These are phyloP conservation scores for Backusella westeae DNA, from an alignment of 192 early-diverging fungal species.

Conservation along the genomic window DNA sequence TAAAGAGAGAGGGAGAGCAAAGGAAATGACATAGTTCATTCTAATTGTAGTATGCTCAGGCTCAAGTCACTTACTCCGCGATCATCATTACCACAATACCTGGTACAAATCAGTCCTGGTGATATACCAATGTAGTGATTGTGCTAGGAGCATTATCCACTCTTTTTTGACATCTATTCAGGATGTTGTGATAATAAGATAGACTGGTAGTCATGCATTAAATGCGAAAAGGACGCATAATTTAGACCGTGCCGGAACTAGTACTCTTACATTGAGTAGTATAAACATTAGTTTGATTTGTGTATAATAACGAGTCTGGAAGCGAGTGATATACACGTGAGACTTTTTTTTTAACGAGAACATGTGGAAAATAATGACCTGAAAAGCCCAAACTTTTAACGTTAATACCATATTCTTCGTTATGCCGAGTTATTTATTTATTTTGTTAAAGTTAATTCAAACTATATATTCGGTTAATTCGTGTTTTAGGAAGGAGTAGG, in stretches of 20 bases:
- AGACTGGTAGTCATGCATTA: background rate
- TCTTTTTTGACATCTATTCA: background rate
- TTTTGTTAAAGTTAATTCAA: background rate
- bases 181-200: background rate
- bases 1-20: background rate
- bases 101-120: slow-evolving; percentile 1
- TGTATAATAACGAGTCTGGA: background rate
- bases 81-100: background rate
- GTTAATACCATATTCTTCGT: background rate
- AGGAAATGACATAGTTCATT: background rate
- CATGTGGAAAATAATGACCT: background rate
- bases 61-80: background rate
- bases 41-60: background rate
- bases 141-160: background rate
- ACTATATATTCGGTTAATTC: background rate
- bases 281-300: background rate
- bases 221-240: background rate
- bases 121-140: background rate
- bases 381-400: background rate
- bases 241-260: background rate
- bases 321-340: background rate
- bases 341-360: background rate
- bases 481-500: background rate
- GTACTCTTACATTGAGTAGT: background rate
- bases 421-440: background rate